These are phyloP conservation scores for Linum trigynum DNA, from an alignment of 345 rosid genomes.

Conservation along the genomic window DNA sequence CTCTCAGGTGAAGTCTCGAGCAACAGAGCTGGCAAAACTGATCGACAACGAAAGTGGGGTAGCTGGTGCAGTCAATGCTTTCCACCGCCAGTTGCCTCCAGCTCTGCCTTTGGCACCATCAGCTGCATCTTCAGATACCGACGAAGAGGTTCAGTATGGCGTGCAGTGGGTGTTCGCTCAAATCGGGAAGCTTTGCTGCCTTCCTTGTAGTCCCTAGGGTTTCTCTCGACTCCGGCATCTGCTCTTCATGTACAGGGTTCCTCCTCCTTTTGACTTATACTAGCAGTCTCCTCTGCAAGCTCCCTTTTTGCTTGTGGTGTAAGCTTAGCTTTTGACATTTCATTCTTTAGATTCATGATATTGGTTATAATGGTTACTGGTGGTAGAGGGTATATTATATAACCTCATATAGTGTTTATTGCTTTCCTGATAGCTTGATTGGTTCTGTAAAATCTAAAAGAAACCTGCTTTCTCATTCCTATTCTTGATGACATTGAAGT, in stretches of 20 bases:
- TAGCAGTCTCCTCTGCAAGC: conserved; percentile 5
- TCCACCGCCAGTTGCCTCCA: conserved; percentile 73
- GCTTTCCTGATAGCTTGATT: neutral
- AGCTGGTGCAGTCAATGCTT: conserved; percentile 78
- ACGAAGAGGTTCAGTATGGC: conserved; percentile 39
- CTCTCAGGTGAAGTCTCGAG: conserved; percentile 61
- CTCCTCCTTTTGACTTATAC: conserved; percentile 1
- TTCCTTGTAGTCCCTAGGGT: conserved; percentile 27
- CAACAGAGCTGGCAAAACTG: conserved; percentile 57
- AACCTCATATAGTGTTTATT: too few species aligned
- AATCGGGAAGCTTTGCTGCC: conserved; percentile 61
- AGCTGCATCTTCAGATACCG: conserved; percentile 14
- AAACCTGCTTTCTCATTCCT: neutral
- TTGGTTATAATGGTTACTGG: neutral
- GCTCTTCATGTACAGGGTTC: neutral
- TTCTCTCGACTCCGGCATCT: conserved; percentile 15
- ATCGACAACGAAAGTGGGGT: conserved; percentile 95
- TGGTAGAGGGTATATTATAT: too few species aligned
- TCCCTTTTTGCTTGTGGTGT: neutral
- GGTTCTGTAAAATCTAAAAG: neutral
- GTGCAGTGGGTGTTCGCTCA: conserved; percentile 59
- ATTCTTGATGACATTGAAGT: neutral
- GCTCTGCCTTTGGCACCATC: conserved; percentile 34
- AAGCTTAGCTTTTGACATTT: conserved; percentile 8
- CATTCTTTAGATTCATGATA: conserved; percentile 34